A percentile compares a stretch with the other conserved stretches of the same genome.
phyloP scores from a whole-genome alignment of 257 asterid species.

The Solanum corneliomulleri region DNA sequence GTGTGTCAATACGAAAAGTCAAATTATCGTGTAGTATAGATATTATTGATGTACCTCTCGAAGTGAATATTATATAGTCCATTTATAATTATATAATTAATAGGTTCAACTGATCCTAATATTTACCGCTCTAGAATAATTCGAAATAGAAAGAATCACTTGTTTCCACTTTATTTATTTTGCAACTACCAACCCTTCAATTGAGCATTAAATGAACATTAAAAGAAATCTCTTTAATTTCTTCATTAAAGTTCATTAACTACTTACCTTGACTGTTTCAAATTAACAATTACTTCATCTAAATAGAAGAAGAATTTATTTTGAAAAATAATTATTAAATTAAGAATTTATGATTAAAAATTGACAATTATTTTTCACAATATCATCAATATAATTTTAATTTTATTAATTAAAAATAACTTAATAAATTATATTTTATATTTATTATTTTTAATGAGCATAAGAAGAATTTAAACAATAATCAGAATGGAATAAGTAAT shows the following conservation, averaged over 20 bases:
- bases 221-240: not conserved
- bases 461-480: not conserved
- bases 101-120: not conserved
- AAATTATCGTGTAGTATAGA: fast-evolving
- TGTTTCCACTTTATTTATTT: not conserved
- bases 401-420: not conserved
- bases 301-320: no score
- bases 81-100: not conserved
- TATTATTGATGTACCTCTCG: fast-evolving
- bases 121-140: not conserved
- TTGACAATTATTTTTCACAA: not conserved
- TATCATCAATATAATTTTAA: not conserved
- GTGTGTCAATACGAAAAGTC: not conserved
- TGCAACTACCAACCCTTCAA: not conserved
- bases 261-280: not conserved
- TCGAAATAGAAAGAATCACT: not conserved
- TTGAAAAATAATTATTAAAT: not conserved
- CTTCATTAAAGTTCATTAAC: not conserved
- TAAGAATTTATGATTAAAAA: not conserved
- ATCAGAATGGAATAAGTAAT: not conserved
- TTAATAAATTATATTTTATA: not conserved
- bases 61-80: not conserved
- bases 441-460: not conserved
- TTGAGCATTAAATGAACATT: not conserved
- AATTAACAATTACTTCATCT: not conserved